Evolutionary conservation across 2,329 filamentous ascomycete genomes (phyloP).

Genomic region (Fusarium nodosum): DNA sequence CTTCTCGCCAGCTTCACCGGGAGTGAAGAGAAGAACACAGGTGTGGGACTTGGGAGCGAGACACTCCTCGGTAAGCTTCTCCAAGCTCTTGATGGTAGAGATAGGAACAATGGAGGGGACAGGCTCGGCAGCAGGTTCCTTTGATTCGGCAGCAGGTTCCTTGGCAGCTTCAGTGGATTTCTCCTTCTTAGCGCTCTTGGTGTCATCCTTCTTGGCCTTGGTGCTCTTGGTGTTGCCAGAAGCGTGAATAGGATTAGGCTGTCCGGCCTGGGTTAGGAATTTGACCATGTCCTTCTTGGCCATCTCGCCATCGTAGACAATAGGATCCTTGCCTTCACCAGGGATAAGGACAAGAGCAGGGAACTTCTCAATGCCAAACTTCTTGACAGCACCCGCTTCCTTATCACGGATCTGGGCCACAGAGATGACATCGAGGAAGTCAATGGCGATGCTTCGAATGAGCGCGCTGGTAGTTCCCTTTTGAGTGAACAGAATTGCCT

Average conservation of each 20-base stretch:
- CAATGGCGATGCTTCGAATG: constrained; percentile 87
- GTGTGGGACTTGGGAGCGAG: constrained; percentile 81
- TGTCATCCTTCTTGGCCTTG: constrained; percentile 58
- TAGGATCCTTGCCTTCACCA: constrained; percentile 73
- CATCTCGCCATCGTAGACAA: constrained; percentile 84
- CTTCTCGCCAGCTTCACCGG: constrained; percentile 66
- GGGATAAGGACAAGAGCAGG: constrained; percentile 86
- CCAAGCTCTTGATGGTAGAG: constrained; percentile 71
- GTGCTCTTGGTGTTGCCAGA: constrained; percentile 55
- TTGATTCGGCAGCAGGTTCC: constrained; percentile 47
- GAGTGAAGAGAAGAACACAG: constrained; percentile 83
- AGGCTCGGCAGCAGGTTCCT: constrained; percentile 48
- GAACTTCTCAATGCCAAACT: constrained; percentile 82
- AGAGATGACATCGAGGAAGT: constrained; percentile 84
- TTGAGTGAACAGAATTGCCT: constrained; percentile 92
- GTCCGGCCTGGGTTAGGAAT: constrained; percentile 83
- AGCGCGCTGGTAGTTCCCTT: constrained; percentile 90
- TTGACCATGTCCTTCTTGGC: constrained; percentile 85
- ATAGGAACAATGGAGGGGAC: constrained; percentile 70
- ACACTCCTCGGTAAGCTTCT: constrained; percentile 78
- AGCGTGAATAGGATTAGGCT: constrained; percentile 79
- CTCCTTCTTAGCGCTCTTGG: constrained; percentile 52
- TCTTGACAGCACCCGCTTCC: constrained; percentile 77
- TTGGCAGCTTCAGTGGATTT: constrained; percentile 49
- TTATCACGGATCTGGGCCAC: constrained; percentile 88